These are phyloP conservation scores for Macrotyloma uniflorum DNA, from an alignment of 306 rosid species.

Conservation along the genomic window DNA sequence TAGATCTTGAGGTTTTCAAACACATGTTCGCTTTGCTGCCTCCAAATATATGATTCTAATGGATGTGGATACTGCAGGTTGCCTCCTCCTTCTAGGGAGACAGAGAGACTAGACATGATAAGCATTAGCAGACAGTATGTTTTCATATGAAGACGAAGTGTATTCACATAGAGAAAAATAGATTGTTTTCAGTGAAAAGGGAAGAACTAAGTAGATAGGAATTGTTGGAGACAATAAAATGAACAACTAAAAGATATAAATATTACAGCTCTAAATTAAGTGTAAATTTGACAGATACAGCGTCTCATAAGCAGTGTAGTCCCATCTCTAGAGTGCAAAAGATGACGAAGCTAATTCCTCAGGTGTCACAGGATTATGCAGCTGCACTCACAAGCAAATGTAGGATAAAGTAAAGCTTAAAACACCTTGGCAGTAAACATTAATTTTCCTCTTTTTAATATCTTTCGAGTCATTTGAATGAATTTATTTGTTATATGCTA, in stretches of 20 bases:
- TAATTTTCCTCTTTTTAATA: slow-evolving; percentile 19
- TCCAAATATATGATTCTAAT: not conserved
- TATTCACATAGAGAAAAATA: not conserved
- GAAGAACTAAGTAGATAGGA: not conserved
- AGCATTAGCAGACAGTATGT: not conserved
- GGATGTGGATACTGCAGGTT: not conserved
- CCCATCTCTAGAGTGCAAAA: slow-evolving; percentile 49
- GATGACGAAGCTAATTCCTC: slow-evolving; percentile 77
- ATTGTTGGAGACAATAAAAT: not conserved
- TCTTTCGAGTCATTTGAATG: not conserved
- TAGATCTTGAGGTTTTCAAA: not conserved
- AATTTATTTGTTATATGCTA: slow-evolving; percentile 1
- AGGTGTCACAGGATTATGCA: slow-evolving; percentile 75
- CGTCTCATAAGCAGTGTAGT: not conserved
- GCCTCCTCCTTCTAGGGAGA: not conserved
- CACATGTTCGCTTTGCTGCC: not conserved
- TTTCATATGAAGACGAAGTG: not conserved
- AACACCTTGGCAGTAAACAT: not conserved
- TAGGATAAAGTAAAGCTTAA: slow-evolving; percentile 20
- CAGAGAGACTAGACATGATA: not conserved
- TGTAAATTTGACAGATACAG: slow-evolving; percentile 12
- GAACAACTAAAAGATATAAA: slow-evolving; percentile 7
- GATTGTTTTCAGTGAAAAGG: not conserved
- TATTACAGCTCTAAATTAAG: slow-evolving; percentile 17
- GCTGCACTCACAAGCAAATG: slow-evolving; percentile 58